Evolutionary conservation across 495 filamentous ascomycete genomes (phyloP).

Genomic region (Neurospora tetrasperma): DNA sequence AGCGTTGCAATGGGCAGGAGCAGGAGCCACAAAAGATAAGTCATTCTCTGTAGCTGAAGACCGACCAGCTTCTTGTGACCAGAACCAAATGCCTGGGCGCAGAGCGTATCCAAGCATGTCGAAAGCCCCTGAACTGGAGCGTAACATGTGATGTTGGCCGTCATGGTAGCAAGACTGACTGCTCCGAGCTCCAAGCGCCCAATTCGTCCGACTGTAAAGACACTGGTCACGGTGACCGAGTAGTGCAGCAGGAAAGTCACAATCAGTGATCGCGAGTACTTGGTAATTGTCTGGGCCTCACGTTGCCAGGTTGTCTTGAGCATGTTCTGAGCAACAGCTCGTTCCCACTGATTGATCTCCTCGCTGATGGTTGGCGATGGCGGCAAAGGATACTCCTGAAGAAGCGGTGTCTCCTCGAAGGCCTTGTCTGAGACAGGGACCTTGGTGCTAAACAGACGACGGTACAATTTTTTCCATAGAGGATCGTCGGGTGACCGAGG

Average conservation of each 20-base stretch:
- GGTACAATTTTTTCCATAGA: conserved; percentile 24
- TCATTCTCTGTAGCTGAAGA: conserved; percentile 61
- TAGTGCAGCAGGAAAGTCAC: conserved; percentile 67
- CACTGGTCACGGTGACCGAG: conserved; percentile 55
- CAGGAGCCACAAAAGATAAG: conserved; percentile 51
- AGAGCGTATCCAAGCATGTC: conserved; percentile 62
- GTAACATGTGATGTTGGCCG: conserved; percentile 63
- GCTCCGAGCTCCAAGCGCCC: conserved; percentile 54
- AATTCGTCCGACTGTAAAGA: conserved; percentile 57
- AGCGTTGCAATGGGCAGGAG: conserved; percentile 52
- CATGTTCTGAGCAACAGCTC: conserved; percentile 58
- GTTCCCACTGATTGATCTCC: conserved; percentile 51
- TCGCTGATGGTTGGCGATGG: conserved; percentile 20
- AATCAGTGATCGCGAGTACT: conserved; percentile 50
- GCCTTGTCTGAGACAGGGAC: conserved; percentile 30
- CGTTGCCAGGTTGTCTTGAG: conserved; percentile 79
- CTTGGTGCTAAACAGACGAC: conserved; percentile 36
- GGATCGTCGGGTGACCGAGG: conserved; percentile 14
- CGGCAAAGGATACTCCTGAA: neutral
- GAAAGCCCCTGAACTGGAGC: conserved; percentile 60
- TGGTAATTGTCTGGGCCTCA: conserved; percentile 55
- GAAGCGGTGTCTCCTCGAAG: neutral
- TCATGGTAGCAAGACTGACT: conserved; percentile 57
- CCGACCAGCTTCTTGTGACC: conserved; percentile 60
- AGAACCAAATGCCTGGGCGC: conserved; percentile 64